Evolutionary conservation across 108 stramenopile genomes (phyloP).

Genomic region (Skeletonema grethae): DNA sequence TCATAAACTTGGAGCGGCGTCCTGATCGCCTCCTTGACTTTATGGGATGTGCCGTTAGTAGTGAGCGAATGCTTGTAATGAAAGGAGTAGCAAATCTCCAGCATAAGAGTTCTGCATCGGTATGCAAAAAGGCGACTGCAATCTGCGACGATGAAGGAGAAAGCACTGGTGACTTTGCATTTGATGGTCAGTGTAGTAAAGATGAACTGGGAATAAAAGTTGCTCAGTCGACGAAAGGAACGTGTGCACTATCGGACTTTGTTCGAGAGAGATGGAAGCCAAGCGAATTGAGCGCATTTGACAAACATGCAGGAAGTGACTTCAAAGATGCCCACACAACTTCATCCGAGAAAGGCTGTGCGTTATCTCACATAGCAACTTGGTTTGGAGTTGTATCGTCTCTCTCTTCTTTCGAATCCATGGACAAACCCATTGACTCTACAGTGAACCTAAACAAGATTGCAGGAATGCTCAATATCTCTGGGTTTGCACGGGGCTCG

Average conservation of each 20-base stretch:
- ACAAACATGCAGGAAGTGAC: constrained; percentile 61
- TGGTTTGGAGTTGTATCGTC: constrained; percentile 61
- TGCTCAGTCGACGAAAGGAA: constrained; percentile 28
- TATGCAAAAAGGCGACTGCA: neutral
- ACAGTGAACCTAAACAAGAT: constrained; percentile 4
- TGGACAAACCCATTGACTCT: neutral
- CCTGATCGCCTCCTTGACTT: constrained; percentile 64
- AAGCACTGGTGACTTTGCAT: constrained; percentile 59
- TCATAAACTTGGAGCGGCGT: constrained; percentile 75
- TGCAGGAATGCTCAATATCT: constrained; percentile 51
- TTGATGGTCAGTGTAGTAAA: constrained; percentile 62
- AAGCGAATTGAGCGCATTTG: constrained; percentile 74
- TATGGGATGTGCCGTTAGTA: constrained; percentile 53
- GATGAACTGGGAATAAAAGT: constrained; percentile 46
- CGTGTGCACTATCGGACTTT: constrained; percentile 43
- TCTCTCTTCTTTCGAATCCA: constrained; percentile 2
- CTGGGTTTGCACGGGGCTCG: constrained; percentile 71
- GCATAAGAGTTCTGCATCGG: neutral
- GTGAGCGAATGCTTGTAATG: constrained; percentile 54
- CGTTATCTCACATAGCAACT: constrained; percentile 71
- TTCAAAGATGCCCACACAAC: constrained; percentile 53
- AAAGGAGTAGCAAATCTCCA: constrained; percentile 46
- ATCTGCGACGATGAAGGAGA: constrained; percentile 15
- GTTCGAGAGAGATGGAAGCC: constrained; percentile 73
- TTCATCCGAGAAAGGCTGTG: constrained; percentile 69